Base-by-base conservation (phyloP, 2,329 filamentous ascomycete species). In the Sporothrix mexicana region DNA sequence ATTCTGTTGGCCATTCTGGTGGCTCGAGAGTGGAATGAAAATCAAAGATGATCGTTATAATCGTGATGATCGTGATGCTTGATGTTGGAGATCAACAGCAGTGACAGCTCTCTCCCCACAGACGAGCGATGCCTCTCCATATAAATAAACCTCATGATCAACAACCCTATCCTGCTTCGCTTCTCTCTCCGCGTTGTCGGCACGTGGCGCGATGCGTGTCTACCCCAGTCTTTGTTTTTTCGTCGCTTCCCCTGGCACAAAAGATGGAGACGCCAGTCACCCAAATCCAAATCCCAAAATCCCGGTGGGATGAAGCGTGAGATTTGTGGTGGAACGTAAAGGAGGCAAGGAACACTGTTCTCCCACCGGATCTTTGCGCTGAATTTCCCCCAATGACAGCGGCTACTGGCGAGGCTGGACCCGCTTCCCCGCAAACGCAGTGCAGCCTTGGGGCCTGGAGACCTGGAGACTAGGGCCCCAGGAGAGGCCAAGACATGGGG, bases 111-210 rank as follows among this genome's bases (percentile, higher is more conserved):
- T 53, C 9, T 9, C 59, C 17, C 36, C 36, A 43, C 59, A 20
- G 36, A 59, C 17, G 55, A 36, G 55, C 55, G 25, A 25, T 25
- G 17, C 25, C 36, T 25, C 61, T 45, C 41, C n/a, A 66, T 66
- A 66, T 66, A 66, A 66, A 66, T 66, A 62, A 66, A 62, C 59
- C 7, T 45, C 41, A 45, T 45, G n/a, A 9, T 13, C 36, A n/a
- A 25, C 43, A 15, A 7, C 23, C 51, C 23, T n/a, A 9, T 25
- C 51, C 12, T 55, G 51, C 51, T 55, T 55, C 51, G 51, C 51
- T 23, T 55, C 51, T 55, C 30, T 55, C 51, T 55, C 9, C 3
- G 20, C 20, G 1, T 51, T 17, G 5, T 15, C 61, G 20, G 10
- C 61, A 66, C 61, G 30, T 59, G 55, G 55, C 55, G 13, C 47